These are phyloP conservation scores for Trichosporon sp. DNA, from an alignment of 1,284 basidiomycete species.

Conservation along the genomic window DNA sequence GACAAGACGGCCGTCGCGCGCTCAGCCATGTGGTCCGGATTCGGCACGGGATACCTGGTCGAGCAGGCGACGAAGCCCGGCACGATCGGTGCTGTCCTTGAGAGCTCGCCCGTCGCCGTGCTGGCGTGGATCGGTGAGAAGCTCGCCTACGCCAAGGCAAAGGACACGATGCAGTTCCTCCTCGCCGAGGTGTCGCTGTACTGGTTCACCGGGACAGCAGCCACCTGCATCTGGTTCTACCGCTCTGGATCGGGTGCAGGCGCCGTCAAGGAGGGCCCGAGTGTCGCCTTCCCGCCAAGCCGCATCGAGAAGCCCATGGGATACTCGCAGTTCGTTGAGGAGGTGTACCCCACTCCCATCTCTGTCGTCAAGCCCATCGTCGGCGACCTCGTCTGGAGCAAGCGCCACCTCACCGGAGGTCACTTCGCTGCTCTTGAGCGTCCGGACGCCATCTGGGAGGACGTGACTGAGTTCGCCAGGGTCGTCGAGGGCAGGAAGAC, in stretches of 20 bases:
- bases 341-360: conserved; percentile 54
- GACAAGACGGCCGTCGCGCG: conserved; percentile 26
- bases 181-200: conserved; percentile 55
- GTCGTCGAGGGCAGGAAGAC: conserved; percentile 25
- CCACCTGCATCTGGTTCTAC: conserved; percentile 58
- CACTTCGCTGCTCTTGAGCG: conserved; percentile 59
- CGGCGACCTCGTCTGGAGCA: conserved; percentile 49
- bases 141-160: conserved; percentile 30
- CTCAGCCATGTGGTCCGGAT: conserved; percentile 25
- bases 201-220: conserved; percentile 56
- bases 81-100: conserved; percentile 55
- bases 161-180: conserved; percentile 36
- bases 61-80: conserved; percentile 54
- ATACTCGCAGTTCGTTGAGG: conserved; percentile 54
- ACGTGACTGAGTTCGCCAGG: conserved; percentile 50
- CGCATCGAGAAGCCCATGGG: conserved; percentile 53
- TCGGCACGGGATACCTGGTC: conserved; percentile 32
- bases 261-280: conserved; percentile 23
- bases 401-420: conserved; percentile 52
- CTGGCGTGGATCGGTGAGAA: conserved; percentile 59
- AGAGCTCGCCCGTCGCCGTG: conserved; percentile 53
- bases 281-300: conserved; percentile 19
- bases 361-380: conserved; percentile 49
- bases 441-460: conserved; percentile 52
- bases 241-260: conserved; percentile 42